A percentile compares a stretch with the other conserved stretches of the same genome.
Evolutionary conservation across 2,329 filamentous ascomycete genomes (phyloP).

Genomic region (Colletotrichum navitas): DNA sequence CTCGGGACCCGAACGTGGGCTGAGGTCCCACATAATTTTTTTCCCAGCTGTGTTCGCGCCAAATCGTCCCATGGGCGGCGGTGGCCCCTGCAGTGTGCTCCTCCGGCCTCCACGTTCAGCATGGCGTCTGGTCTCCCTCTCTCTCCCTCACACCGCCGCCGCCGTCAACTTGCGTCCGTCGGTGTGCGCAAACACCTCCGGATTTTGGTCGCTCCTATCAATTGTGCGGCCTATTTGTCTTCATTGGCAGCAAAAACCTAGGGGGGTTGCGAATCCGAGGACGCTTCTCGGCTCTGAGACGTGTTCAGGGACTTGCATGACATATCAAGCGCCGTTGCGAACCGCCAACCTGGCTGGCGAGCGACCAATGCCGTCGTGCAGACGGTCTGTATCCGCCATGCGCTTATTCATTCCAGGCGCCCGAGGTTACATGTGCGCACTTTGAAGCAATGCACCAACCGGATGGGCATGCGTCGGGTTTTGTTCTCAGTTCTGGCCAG

Average conservation of each 20-base stretch:
- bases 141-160: constrained; percentile 9
- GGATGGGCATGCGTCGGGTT: not conserved
- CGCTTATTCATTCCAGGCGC: constrained; percentile 9
- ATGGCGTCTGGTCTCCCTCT: not conserved
- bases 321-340: constrained; percentile 22
- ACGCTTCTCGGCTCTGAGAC: not conserved
- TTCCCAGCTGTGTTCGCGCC: constrained; percentile 38
- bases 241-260: not conserved
- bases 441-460: not conserved
- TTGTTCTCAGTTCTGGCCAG: not conserved
- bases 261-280: not conserved
- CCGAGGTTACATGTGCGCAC: not conserved
- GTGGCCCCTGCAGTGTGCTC: constrained; percentile 29
- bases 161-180: not conserved
- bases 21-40: constrained; percentile 41
- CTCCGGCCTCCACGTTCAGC: not conserved
- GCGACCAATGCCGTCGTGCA: constrained; percentile 15
- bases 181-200: not conserved
- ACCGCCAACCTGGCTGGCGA: constrained; percentile 16
- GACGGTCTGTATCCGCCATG: not conserved
- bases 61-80: constrained; percentile 35
- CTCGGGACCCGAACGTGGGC: constrained; percentile 29
- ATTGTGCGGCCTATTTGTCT: not conserved
- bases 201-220: not conserved
- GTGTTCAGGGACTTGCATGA: constrained; percentile 23